Conservation (phyloP, 169 alveolate species). For the Plasmodium fragile region DNA sequence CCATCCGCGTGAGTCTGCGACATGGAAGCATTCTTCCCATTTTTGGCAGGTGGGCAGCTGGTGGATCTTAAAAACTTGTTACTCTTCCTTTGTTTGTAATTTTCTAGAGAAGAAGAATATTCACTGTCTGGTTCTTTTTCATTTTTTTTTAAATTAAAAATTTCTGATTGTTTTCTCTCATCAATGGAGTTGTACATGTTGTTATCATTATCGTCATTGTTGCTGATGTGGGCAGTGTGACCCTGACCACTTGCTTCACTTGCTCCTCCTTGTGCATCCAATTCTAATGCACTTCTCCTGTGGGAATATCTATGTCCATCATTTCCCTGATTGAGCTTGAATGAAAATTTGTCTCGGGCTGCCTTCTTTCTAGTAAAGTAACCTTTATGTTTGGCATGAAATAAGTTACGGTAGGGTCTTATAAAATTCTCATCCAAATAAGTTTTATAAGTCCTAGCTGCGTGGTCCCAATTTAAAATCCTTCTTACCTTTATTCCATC, state of each 20-base stretch:
- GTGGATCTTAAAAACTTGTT: background rate
- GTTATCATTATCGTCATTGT: background rate
- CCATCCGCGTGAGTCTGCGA: background rate
- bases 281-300: background rate
- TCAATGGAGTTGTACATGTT: constrained; percentile 5
- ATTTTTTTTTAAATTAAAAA: constrained; percentile 11
- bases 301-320: background rate
- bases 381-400: constrained; percentile 5
- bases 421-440: constrained; percentile 49
- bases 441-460: constrained; percentile 50
- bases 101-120: background rate
- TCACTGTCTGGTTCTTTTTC: background rate
- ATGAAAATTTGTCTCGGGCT: constrained; percentile 4
- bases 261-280: background rate
- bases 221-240: background rate
- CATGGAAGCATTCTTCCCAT: background rate
- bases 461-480: constrained; percentile 43
- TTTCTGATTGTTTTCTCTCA: constrained; percentile 42
- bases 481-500: constrained; percentile 57
- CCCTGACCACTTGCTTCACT: background rate
- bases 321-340: constrained; percentile 2
- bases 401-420: constrained; percentile 28
- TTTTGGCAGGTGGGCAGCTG: constrained; percentile 32
- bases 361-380: background rate
- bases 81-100: background rate